Base-by-base conservation (phyloP, 2,329 filamentous ascomycete species). In the Xylaria sp. region DNA sequence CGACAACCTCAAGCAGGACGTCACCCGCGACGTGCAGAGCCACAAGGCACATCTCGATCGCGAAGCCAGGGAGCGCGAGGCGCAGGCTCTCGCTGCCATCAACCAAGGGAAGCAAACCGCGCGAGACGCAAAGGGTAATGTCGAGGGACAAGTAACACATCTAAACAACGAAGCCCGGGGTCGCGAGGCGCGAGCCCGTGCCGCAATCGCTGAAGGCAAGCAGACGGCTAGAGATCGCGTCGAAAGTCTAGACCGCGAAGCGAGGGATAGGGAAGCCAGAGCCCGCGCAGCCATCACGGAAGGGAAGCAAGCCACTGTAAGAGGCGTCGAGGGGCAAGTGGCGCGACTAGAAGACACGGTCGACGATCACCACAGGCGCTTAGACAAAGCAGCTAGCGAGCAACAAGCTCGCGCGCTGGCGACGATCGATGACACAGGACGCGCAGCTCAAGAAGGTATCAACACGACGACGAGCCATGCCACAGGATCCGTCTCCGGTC, bases 31-130 rank as follows among this genome's bases (percentile, higher is more conserved):
- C 19, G 47, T 72, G 8, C 61, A 69, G 28, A 52, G 60, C 3
- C 65, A 65, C 31, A 57, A 57, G 19, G 59, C 61, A 7, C 46
- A 33, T 0, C 43, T 72, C 2, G 63, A 67, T 19, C 67, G 55
- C 42, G 69, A 72, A 12, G 61, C 47, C 8, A 61, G 37, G 12
- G 64, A 70, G 17, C 62, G 54, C 4, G 59, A 55, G 56, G 62
- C 55, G 1, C 55, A 56, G 25, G 50, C 46, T 35, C 66, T 47
- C n/a, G 53, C 50, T 6, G 57, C 63, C 15, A 46, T 64, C 23
- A 19, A 6, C 19, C 51, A 61, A 25, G 63, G 55, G 40, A 62
- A 66, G 53, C 50, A 57, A 33, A 40, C 28, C 15, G 64, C 42
- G 0, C 51, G 47, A 23, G 37, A 55, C 14, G 65, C 42, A 0